Base-by-base conservation (phyloP, 2,329 filamentous ascomycete genomes). In the Monilinia vaccinii-corymbosi region DNA sequence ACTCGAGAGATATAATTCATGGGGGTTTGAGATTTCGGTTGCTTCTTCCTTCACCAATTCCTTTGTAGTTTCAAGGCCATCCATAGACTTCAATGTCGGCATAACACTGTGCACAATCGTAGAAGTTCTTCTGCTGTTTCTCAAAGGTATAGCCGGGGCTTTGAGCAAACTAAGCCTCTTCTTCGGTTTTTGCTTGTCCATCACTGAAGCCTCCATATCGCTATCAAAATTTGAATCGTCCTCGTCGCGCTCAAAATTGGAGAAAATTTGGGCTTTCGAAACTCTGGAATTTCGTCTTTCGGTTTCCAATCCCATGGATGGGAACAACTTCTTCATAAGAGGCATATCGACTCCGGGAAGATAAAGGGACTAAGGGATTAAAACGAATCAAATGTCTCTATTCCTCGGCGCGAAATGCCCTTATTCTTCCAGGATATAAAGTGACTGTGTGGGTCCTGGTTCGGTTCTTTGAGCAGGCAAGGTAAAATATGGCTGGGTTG, bases 1-100 rank as follows among this genome's bases (percentile, higher is more conserved):
- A 0, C 82, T 85, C 2, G 83, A 86, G 31, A 87, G 78, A 70
- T 87, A 87, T 61, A 82, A 68, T 60, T 84, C 80, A 69, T 85
- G 82, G 7, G 82, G 80, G 63, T 72, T 67, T 32, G 51, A 53
- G 3, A 44, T 44, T 18, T 64, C 53, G 18, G 36, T n/a, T 13
- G 46, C 28, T 36, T n/a, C 52, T 55, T 65, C 61, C 32, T 67
- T 46, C 3, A 42, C 50, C 18, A 67, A 51, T n/a, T 63, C 62
- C 10, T 63, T 60, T 13, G 66, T 62, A 52, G 64, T 61, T 32
- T 49, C 40, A 16, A 56, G 60, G 0, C 60, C 65, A 48, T 68
- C 67, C 61, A 71, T 50, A 45, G 50, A 66, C 56, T 70, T 58
- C 47, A 71, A 46, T 34, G 71, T 68, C 47, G 68, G 38, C 63